These are phyloP conservation scores for Brassica hybrid DNA, from an alignment of 441 rosid genomes.

Conservation along the genomic window DNA sequence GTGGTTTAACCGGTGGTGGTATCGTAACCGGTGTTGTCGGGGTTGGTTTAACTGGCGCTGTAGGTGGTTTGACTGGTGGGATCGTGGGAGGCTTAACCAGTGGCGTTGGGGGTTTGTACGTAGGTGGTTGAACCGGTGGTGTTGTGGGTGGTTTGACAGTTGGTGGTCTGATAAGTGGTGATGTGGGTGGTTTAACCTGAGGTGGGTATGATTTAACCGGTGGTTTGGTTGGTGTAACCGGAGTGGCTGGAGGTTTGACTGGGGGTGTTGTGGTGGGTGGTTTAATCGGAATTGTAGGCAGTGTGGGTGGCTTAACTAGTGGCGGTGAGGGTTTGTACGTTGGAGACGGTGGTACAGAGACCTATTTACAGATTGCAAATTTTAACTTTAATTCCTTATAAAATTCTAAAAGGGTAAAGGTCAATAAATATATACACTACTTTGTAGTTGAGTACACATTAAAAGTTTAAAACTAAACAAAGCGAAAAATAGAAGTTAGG, in stretches of 20 bases:
- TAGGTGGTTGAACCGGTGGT: conserved; percentile 20
- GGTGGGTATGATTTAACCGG: conserved; percentile 30
- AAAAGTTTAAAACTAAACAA: background rate
- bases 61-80: conserved; percentile 17
- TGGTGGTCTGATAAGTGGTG: conserved; percentile 23
- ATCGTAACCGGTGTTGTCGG: conserved; percentile 8
- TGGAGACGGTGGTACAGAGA: conserved; percentile 43
- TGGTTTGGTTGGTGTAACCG: conserved; percentile 33
- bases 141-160: conserved; percentile 12
- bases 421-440: background rate
- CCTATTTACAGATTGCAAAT: conserved; percentile 24
- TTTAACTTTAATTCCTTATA: background rate
- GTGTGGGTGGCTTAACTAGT: conserved; percentile 30
- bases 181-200: conserved; percentile 7
- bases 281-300: conserved; percentile 36
- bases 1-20: conserved; percentile 32
- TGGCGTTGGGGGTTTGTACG: conserved; percentile 21
- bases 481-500: background rate
- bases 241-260: conserved; percentile 34
- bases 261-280: conserved; percentile 37
- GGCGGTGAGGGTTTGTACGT: conserved; percentile 26
- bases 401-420: background rate
- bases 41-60: conserved; percentile 24
- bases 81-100: background rate
- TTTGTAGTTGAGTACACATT: background rate